Conservation (phyloP, 768 basidiomycete species). For the Xerocomus brunneocitrinus region DNA sequence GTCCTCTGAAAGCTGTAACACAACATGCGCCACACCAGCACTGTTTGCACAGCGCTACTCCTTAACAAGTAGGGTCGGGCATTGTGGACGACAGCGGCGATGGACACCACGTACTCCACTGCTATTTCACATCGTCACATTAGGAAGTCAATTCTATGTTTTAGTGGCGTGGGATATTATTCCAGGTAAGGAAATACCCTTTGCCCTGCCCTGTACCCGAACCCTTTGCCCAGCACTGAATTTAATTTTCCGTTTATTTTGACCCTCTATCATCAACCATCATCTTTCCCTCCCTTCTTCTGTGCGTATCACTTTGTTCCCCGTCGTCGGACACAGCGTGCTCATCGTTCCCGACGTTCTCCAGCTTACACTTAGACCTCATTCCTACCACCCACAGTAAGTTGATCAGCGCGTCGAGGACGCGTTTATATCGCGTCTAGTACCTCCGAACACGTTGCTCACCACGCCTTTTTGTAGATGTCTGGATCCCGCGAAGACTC, state of each 20-base stretch:
- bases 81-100: background rate
- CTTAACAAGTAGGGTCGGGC: background rate
- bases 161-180: constrained; percentile 23
- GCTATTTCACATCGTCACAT: constrained; percentile 10
- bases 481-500: constrained; percentile 85
- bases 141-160: constrained; percentile 5
- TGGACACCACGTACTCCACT: constrained; percentile 1
- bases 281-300: constrained; percentile 37
- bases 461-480: constrained; percentile 47
- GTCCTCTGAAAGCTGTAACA: background rate
- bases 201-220: constrained; percentile 43
- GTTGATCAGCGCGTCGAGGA: constrained; percentile 35
- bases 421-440: constrained; percentile 32
- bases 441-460: constrained; percentile 14
- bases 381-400: constrained; percentile 37
- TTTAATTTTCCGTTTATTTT: constrained; percentile 57
- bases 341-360: constrained; percentile 30
- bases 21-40: background rate
- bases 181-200: constrained; percentile 27
- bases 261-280: constrained; percentile 45
- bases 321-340: constrained; percentile 31
- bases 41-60: background rate
- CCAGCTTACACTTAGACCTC: constrained; percentile 15
- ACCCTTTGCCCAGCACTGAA: constrained; percentile 73
- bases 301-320: constrained; percentile 37